phyloP scores from a whole-genome alignment of 202 grass and related monocot species.

The Setaria italica region DNA sequence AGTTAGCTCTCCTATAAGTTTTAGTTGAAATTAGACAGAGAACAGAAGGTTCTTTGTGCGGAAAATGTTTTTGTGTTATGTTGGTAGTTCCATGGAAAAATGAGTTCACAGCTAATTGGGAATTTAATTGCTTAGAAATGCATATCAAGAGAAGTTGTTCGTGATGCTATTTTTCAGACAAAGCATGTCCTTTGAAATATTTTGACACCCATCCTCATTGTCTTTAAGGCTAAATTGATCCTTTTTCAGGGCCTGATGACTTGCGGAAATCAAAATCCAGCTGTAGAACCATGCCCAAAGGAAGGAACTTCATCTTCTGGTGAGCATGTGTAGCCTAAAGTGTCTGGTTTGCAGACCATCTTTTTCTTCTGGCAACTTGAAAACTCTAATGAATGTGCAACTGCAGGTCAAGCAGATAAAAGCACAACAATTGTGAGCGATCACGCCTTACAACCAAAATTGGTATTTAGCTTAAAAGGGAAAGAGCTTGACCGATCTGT shows the following conservation, averaged over 20 bases:
- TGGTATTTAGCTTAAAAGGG: constrained; percentile 79
- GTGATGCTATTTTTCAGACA: constrained; percentile 17
- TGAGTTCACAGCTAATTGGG: neutral
- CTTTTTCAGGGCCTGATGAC: constrained; percentile 49
- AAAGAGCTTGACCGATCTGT: constrained; percentile 75
- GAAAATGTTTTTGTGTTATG: no score
- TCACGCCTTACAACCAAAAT: constrained; percentile 50
- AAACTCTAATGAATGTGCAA: constrained; percentile 50
- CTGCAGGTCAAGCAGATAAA: constrained; percentile 51
- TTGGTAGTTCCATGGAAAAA: neutral
- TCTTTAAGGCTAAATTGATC: constrained; percentile 28
- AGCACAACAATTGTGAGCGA: constrained; percentile 28
- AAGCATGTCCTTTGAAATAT: constrained; percentile 10
- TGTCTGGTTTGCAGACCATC: constrained; percentile 19
- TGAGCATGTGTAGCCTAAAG: constrained; percentile 29
- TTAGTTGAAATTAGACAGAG: no score
- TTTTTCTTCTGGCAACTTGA: constrained; percentile 33
- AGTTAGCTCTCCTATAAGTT: no score
- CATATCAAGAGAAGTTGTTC: neutral
- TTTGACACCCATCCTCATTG: neutral
- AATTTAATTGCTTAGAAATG: constrained; percentile 11
- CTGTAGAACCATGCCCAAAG: constrained; percentile 32
- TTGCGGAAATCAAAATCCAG: constrained; percentile 39
- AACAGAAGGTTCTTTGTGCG: no score
- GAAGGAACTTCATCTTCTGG: constrained; percentile 38